These are phyloP conservation scores for Amniculicola lignicola DNA, from an alignment of 495 filamentous ascomycete species.

Conservation along the genomic window DNA sequence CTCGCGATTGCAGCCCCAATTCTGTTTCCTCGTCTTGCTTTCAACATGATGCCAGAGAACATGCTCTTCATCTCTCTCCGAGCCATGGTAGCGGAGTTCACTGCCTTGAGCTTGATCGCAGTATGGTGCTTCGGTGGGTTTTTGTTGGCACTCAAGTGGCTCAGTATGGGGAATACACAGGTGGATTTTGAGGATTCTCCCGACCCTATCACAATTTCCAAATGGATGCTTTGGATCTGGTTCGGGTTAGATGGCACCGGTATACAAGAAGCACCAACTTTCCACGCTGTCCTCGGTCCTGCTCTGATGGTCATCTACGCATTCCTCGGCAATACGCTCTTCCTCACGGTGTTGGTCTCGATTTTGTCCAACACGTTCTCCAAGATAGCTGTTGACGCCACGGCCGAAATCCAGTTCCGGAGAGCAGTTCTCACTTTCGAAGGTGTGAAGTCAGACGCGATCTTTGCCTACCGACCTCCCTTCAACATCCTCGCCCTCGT, in stretches of 20 bases:
- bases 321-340: slow-evolving; percentile 72
- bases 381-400: slow-evolving; percentile 61
- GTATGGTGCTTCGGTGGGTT: slow-evolving; percentile 73
- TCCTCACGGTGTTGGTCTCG: slow-evolving; percentile 71
- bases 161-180: slow-evolving; percentile 42
- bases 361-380: slow-evolving; percentile 72
- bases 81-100: slow-evolving; percentile 73
- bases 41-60: slow-evolving; percentile 71
- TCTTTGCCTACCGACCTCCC: slow-evolving; percentile 70
- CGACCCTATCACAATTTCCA: slow-evolving; percentile 56
- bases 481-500: slow-evolving; percentile 69
- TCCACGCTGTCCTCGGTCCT: slow-evolving; percentile 66
- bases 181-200: slow-evolving; percentile 41
- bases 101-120: slow-evolving; percentile 59
- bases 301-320: slow-evolving; percentile 68
- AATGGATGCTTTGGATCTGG: slow-evolving; percentile 83
- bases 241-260: slow-evolving; percentile 73
- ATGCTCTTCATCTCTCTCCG: slow-evolving; percentile 68
- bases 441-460: slow-evolving; percentile 69
- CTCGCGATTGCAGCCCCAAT: slow-evolving; percentile 67
- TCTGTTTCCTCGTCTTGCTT: slow-evolving; percentile 68
- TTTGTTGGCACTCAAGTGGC: slow-evolving; percentile 67
- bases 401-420: slow-evolving; percentile 68
- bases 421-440: slow-evolving; percentile 70
- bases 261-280: slow-evolving; percentile 60